These are phyloP conservation scores for Furcasterigmium sp. DNA, from an alignment of 2,329 filamentous ascomycete species.

Conservation along the genomic window DNA sequence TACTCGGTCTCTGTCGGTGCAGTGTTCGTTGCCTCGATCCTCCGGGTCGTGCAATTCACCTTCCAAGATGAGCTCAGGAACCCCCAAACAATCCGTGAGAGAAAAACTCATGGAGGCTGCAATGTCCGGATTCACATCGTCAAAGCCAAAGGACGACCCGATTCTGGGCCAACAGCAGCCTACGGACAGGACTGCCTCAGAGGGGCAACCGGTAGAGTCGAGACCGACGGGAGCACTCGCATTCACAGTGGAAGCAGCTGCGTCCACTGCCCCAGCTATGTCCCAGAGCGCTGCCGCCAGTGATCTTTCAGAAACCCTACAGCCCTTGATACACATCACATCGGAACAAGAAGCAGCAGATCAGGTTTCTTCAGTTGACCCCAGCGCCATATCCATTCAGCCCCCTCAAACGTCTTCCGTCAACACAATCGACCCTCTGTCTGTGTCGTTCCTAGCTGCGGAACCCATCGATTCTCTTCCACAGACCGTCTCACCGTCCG, in stretches of 20 bases:
- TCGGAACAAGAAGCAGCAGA: slow-evolving; percentile 6
- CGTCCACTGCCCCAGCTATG: no score
- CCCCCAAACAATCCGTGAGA: neutral
- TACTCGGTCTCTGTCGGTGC: no score
- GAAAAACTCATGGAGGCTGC: slow-evolving; percentile 1
- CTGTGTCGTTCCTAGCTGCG: slow-evolving; percentile 15
- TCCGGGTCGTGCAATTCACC: slow-evolving; percentile 1
- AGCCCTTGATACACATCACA: slow-evolving; percentile 8
- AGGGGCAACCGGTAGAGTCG: no score
- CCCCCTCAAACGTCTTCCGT: no score
- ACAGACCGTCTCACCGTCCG: slow-evolving; percentile 31
- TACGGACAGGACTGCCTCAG: no score
- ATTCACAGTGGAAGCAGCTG: no score
- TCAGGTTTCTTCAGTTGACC: slow-evolving; percentile 2
- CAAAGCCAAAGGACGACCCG: no score
- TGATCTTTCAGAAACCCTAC: no score
- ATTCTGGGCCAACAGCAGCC: neutral
- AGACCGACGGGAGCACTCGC: no score
- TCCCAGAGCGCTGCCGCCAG: no score
- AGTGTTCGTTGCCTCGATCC: no score
- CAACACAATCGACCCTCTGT: no score
- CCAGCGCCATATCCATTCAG: neutral
- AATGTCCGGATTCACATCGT: slow-evolving; percentile 1
- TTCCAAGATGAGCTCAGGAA: neutral
- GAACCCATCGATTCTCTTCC: slow-evolving; percentile 15